phyloP scores from a whole-genome alignment of 169 alveolate genomes.

The Cystoisospora suis region DNA sequence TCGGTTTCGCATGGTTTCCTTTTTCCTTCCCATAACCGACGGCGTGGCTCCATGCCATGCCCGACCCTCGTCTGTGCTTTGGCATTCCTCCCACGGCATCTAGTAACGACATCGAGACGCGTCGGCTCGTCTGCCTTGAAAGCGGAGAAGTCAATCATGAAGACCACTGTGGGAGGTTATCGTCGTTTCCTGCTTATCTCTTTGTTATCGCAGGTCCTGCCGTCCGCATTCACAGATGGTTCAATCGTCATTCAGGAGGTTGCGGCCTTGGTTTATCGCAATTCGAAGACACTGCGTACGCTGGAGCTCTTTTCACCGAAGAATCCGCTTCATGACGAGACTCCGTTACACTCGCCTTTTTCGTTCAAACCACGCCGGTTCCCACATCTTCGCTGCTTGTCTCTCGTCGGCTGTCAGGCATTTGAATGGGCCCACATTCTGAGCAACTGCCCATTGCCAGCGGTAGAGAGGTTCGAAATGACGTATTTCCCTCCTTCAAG shows the following conservation, averaged over 20 bases:
- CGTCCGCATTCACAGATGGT: constrained; percentile 25
- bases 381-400: neutral
- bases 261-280: constrained; percentile 44
- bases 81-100: too few relatives aligned
- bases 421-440: constrained; percentile 29
- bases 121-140: too few relatives aligned
- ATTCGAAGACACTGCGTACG: constrained; percentile 16
- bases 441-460: constrained; percentile 40
- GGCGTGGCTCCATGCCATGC: too few relatives aligned
- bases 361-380: constrained; percentile 23
- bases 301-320: constrained; percentile 40
- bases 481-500: constrained; percentile 12
- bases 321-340: constrained; percentile 50
- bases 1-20: too few relatives aligned
- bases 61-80: too few relatives aligned
- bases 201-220: neutral
- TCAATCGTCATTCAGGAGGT: constrained; percentile 40
- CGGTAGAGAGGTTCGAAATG: constrained; percentile 4
- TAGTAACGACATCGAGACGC: too few relatives aligned
- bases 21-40: too few relatives aligned
- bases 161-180: too few relatives aligned
- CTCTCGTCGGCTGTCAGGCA: constrained; percentile 19
- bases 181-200: too few relatives aligned
- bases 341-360: constrained; percentile 53
- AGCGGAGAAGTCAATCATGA: too few relatives aligned